Evolutionary conservation across 306 rosid species (phyloP), one percentile per base, ranked within the genome.

Genomic region (Potentilla sterilis): DNA sequence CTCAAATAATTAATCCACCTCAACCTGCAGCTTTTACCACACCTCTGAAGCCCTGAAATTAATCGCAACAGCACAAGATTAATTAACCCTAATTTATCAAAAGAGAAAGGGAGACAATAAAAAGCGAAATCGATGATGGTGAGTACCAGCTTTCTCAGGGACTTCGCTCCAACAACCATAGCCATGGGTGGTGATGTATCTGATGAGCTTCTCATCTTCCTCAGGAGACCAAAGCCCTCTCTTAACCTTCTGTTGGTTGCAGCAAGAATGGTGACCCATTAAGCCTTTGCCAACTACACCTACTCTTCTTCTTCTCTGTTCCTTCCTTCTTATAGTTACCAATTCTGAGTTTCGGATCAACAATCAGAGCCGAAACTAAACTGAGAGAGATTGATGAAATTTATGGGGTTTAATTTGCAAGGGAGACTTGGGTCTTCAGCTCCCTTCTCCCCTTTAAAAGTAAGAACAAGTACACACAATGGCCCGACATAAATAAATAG

Each of bases 161-260:
- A 95, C 98, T 85, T 92, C 97, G 78, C 98, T 95, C 98, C 98
- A 95, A 28, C 98, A 92, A 48, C 98, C 98, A 89, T 95, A 92
- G 63, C 98, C 98, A 67, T 95, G 96, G 21, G 96, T 87, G 75
- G 96, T 86, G 57, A 95, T 95, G 86, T 92, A 95, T 84, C 91
- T 69, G 67, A 95, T 87, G 75, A 95, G 98, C 83, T 92, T 95
- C 83, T 95, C 98, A 72, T 95, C 98, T 79, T 95, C 98, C 75
- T 95, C 98, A 1, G 98, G 98, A 2, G 97, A 92, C 98, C 98
- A 95, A 63, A 95, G 97, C 5, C 98, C 98, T 86, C 98, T 86
- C 92, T 95, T 95, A 48, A 95, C 98, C 86, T 95, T 95, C 78
- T 92, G 97, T 76, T 95, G 97, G 85, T 95, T 95, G 86, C 98